A percentile compares a stretch with the other conserved stretches of the same genome.
These are phyloP conservation scores for Suillus bovinus DNA, from an alignment of 768 basidiomycete species.

Conservation along the genomic window DNA sequence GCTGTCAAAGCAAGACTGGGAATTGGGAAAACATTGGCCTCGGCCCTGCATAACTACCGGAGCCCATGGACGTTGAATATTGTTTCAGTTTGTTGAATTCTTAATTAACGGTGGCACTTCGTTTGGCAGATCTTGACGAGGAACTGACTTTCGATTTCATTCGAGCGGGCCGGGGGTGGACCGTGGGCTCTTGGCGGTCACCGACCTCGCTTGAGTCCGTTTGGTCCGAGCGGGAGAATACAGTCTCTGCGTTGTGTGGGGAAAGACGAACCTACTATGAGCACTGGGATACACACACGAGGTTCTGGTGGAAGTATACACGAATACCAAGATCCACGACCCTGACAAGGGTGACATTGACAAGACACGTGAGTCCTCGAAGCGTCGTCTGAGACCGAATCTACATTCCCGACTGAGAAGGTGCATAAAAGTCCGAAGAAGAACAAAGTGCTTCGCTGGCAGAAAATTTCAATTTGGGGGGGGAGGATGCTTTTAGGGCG, in stretches of 20 bases:
- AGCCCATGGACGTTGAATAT: neutral
- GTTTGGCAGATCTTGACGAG: slow-evolving; percentile 4
- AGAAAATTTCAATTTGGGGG: neutral
- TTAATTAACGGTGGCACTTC: slow-evolving; percentile 3
- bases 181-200: neutral
- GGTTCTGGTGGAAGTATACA: neutral
- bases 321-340: neutral
- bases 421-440: too few relatives aligned
- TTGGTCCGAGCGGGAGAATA: neutral
- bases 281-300: neutral
- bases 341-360: slow-evolving; percentile 1
- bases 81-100: neutral
- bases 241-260: neutral
- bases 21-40: neutral
- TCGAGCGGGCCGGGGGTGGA: neutral
- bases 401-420: too few relatives aligned
- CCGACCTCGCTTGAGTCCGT: neutral
- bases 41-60: slow-evolving; percentile 1
- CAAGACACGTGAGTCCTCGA: slow-evolving; percentile 1
- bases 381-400: slow-evolving; percentile 1
- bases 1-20: slow-evolving; percentile 5
- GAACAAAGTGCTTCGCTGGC: slow-evolving; percentile 1
- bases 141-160: neutral
- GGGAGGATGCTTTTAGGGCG: neutral
- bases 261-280: neutral